These are phyloP conservation scores for Macaranga tanarius DNA, from an alignment of 441 rosid genomes.

Conservation along the genomic window DNA sequence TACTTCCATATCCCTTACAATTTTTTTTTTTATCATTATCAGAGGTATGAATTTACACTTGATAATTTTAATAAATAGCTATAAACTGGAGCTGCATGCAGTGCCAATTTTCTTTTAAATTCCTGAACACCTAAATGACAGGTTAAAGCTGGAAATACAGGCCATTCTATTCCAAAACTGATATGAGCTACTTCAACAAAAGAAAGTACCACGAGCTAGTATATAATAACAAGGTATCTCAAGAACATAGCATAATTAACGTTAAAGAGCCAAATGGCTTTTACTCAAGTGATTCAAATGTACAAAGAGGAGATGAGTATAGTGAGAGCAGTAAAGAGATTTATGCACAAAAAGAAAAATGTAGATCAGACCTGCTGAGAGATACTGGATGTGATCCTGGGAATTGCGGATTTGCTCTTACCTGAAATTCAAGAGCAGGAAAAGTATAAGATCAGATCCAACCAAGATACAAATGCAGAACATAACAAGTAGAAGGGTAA, in stretches of 20 bases:
- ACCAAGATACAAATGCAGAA: constrained; percentile 9
- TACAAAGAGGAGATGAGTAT: neutral
- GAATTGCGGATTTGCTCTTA: constrained; percentile 73
- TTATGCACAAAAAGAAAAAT: constrained; percentile 9
- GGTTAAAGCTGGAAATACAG: neutral
- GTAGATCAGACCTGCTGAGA: constrained; percentile 67
- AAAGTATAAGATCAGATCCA: constrained; percentile 9
- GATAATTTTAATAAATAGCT: neutral
- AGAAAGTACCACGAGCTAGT: neutral
- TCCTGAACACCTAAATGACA: neutral
- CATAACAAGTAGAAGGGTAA: neutral
- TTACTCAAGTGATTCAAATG: neutral
- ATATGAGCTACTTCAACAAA: neutral
- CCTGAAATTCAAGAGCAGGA: constrained; percentile 47
- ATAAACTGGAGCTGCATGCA: neutral
- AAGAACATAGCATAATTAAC: constrained; percentile 16
- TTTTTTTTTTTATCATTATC: neutral
- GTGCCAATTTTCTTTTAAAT: neutral
- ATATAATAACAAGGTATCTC: constrained; percentile 4
- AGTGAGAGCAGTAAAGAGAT: neutral
- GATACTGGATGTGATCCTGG: constrained; percentile 99
- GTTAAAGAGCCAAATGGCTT: neutral
- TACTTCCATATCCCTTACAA: neutral
- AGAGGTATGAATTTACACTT: neutral
- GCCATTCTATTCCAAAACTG: neutral